Evolutionary conservation across 306 rosid genomes (phyloP).

Genomic region (Rosa rugosa): DNA sequence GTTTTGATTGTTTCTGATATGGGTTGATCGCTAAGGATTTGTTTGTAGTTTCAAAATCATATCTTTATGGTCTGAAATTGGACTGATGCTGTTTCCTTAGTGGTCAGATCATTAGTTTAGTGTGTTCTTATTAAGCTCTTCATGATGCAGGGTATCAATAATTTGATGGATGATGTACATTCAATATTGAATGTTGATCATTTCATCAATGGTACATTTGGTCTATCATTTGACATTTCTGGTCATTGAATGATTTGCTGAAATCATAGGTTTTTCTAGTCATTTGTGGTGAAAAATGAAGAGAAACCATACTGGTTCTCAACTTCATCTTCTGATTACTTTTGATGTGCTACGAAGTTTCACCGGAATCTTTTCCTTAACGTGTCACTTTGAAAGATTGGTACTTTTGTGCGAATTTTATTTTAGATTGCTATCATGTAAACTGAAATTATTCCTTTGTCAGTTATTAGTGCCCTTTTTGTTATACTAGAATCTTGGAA

Average conservation of each 20-base stretch:
- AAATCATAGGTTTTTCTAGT: background rate
- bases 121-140: background rate
- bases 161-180: conserved; percentile 11
- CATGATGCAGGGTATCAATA: background rate
- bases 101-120: conserved; percentile 1
- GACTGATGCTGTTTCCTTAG: conserved; percentile 13
- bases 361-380: background rate
- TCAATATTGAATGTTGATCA: conserved; percentile 8
- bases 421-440: background rate
- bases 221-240: background rate
- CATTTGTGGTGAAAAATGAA: background rate
- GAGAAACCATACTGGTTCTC: background rate
- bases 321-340: background rate
- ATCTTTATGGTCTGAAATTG: background rate
- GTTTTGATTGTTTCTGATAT: conserved; percentile 24
- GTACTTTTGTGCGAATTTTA: background rate
- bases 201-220: background rate
- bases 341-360: background rate
- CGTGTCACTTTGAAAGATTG: background rate
- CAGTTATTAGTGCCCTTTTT: background rate
- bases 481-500: background rate
- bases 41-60: background rate
- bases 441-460: background rate
- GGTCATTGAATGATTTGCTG: conserved; percentile 9
- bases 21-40: conserved; percentile 9